Conservation (phyloP, 2,329 filamentous ascomycete genomes). For the Colletotrichum ledebouriae region DNA sequence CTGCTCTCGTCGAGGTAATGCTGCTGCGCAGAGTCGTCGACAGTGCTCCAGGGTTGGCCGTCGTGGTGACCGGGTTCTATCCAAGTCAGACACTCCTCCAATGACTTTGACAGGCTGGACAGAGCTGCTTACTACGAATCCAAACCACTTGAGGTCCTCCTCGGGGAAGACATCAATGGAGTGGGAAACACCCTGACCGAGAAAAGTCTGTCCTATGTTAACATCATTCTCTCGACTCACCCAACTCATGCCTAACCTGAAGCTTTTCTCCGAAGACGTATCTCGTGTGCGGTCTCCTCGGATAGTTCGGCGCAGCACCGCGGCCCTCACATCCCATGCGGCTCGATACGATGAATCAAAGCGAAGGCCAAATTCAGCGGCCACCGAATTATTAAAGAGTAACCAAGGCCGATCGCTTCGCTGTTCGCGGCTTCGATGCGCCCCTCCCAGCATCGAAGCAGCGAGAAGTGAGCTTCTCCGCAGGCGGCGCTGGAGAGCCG, state of each 20-base stretch:
- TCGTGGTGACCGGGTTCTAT: slow-evolving; percentile 36
- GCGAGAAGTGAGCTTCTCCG: neutral
- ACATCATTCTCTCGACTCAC: neutral
- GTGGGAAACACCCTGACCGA: slow-evolving; percentile 36
- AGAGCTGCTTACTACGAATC: slow-evolving; percentile 28
- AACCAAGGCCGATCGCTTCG: neutral
- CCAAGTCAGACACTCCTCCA: neutral
- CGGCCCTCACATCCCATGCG: slow-evolving; percentile 13
- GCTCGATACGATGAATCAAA: too few species aligned
- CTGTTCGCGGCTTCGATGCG: too few species aligned
- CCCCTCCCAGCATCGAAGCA: neutral
- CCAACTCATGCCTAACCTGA: slow-evolving; percentile 37
- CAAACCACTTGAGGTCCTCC: slow-evolving; percentile 43
- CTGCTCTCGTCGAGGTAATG: neutral
- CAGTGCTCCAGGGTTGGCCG: neutral
- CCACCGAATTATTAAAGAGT: neutral
- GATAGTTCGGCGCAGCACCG: slow-evolving; percentile 41
- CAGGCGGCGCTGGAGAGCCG: neutral
- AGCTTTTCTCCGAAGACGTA: slow-evolving; percentile 54
- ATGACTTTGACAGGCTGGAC: too few species aligned
- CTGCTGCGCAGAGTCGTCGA: slow-evolving; percentile 32
- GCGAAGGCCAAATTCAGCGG: neutral
- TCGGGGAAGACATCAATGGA: slow-evolving; percentile 40
- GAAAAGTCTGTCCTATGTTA: slow-evolving; percentile 29
- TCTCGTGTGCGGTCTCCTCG: slow-evolving; percentile 55